These are phyloP conservation scores for Pelagomonas calceolata DNA, from an alignment of 108 stramenopile genomes.

Conservation along the genomic window DNA sequence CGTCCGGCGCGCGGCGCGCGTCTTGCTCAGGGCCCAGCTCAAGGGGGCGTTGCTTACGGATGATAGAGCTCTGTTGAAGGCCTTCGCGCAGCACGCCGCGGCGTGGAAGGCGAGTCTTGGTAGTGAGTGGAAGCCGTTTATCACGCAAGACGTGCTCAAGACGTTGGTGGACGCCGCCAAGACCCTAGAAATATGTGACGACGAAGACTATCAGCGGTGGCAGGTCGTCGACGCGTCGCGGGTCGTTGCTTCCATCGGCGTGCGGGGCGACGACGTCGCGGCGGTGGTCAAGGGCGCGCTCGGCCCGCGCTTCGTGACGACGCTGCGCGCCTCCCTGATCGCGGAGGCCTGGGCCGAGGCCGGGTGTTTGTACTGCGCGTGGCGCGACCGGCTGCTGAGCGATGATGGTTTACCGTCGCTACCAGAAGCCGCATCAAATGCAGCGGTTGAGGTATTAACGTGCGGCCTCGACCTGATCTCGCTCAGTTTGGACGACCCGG, in stretches of 20 bases:
- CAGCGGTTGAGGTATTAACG: not conserved
- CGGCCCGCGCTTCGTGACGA: not conserved
- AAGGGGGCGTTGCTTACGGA: too few species aligned
- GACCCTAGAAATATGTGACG: too few species aligned
- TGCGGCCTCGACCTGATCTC: not conserved
- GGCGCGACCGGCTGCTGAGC: not conserved
- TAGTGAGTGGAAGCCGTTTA: too few species aligned
- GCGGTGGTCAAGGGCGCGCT: not conserved
- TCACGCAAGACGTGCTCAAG: too few species aligned
- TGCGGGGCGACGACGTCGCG: not conserved
- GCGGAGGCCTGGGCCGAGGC: not conserved
- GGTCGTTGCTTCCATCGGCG: not conserved
- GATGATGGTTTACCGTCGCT: too few species aligned
- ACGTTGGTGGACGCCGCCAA: too few species aligned
- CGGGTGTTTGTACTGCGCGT: not conserved
- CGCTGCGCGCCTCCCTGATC: not conserved
- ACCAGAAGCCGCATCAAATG: not conserved
- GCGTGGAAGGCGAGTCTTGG: too few species aligned
- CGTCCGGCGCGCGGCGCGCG: too few species aligned
- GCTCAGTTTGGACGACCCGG: not conserved
- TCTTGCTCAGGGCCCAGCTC: too few species aligned
- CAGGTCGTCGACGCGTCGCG: not conserved
- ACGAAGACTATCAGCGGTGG: not conserved
- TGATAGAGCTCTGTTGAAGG: too few species aligned
- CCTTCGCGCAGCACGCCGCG: too few species aligned